Evolutionary conservation across 2,329 filamentous ascomycete species (phyloP).

Genomic region (Penicillium palitans): DNA sequence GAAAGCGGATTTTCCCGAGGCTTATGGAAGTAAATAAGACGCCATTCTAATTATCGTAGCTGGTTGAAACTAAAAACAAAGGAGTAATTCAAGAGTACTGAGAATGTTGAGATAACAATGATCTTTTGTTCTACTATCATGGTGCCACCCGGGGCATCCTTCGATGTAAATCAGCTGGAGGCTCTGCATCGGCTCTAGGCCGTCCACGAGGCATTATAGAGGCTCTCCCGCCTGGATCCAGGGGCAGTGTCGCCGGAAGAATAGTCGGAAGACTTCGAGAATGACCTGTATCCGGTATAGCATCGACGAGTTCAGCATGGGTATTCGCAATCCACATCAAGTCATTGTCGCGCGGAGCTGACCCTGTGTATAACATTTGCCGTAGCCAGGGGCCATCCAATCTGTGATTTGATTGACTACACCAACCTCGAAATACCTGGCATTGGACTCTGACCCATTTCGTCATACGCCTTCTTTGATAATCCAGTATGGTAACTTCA

Average conservation of each 20-base stretch:
- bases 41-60: background rate
- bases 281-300: background rate
- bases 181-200: background rate
- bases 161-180: background rate
- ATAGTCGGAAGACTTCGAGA: background rate
- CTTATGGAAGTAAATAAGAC: background rate
- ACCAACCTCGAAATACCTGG: background rate
- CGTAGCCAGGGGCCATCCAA: background rate
- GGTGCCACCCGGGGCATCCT: background rate
- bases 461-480: background rate
- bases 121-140: background rate
- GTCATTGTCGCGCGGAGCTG: background rate
- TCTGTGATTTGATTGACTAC: background rate
- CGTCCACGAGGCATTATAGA: background rate
- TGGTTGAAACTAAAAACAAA: background rate
- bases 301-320: background rate
- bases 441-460: background rate
- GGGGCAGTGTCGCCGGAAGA: background rate
- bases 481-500: background rate
- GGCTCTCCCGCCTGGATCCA: background rate
- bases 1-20: background rate
- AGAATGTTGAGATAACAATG: background rate
- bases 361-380: background rate
- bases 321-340: background rate
- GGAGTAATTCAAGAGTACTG: background rate